Base-by-base conservation (phyloP, 176 grass and related monocot species). In the Bonia amplexicaulis region DNA sequence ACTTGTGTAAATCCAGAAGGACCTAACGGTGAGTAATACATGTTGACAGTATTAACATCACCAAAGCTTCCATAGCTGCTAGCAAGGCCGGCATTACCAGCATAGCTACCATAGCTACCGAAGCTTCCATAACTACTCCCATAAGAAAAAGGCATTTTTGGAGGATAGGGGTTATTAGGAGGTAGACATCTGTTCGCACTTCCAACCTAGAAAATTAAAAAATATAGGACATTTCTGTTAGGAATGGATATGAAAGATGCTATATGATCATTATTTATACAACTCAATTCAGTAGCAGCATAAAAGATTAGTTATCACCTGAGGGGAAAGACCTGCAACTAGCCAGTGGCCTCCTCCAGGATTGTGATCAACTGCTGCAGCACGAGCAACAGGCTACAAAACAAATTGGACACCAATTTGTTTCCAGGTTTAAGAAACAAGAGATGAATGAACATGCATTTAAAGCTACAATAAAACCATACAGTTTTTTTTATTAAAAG, bases 301-400 rank as follows among this genome's bases (percentile, higher is more conserved):
- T 45, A 35, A 52, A 35, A 29, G 55, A 46, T n/a, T 41, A 68
- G 22, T 60, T 53, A 83, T 79, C 71, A 99, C 97, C 93, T 99
- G 97, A 60, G 92, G 97, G 57, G 97, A 99, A 84, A 99, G 93
- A 60, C 97, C 97, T 84, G 97, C 47, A 88, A 82, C 92, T 80
- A 99, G 62, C 97, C 93, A 99, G 67, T 99, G 93, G 42, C 93
- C 97, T 54, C 88, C 86, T 78, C 91, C 93, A 84, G 93, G 97
- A 78, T 99, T 99, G 90, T 99, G 97, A 82, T 92, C 88, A 78
- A 99, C 89, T 53, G 88, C 83, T 80, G 93, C 82, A 88, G 92
- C 88, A 88, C 80, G 88, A 84, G 89, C 84, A 70, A 99, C 92
- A 66, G 97, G 90, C 97, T 99, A 84, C 75, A 96, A 85, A 16